phyloP scores from a whole-genome alignment of 495 filamentous ascomycete genomes.

The Clavariopsis aquatica region DNA sequence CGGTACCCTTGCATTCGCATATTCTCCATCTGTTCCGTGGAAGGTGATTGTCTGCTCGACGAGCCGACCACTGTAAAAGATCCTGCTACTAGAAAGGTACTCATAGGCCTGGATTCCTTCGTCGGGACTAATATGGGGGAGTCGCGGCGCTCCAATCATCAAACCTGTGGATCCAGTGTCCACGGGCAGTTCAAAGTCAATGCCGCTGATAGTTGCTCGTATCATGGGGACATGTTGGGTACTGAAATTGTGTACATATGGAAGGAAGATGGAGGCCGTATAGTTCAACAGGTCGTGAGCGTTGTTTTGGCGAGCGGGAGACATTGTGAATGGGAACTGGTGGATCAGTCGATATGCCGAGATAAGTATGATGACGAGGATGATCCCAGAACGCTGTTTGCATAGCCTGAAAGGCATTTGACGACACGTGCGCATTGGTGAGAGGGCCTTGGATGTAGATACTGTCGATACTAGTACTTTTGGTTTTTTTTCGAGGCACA shows the following conservation, averaged over 20 bases:
- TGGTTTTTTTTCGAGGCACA: neutral
- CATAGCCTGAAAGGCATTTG: neutral
- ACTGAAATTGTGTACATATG: slow-evolving; percentile 14
- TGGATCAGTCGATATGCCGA: neutral
- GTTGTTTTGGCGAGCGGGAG: neutral
- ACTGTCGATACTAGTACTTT: neutral
- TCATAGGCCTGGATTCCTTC: slow-evolving; percentile 14
- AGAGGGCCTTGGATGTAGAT: neutral
- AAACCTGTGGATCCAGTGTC: slow-evolving; percentile 31
- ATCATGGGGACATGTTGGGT: slow-evolving; percentile 8
- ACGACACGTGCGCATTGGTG: neutral
- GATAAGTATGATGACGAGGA: neutral
- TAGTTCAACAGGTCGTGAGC: neutral
- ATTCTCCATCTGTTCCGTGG: slow-evolving; percentile 3
- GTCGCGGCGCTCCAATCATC: slow-evolving; percentile 26
- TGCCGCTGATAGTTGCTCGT: slow-evolving; percentile 11
- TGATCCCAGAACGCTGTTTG: neutral
- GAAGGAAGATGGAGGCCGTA: slow-evolving; percentile 23
- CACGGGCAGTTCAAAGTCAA: slow-evolving; percentile 24
- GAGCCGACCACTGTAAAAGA: slow-evolving; percentile 23
- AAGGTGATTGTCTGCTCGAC: slow-evolving; percentile 25
- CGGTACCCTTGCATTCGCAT: slow-evolving; percentile 21
- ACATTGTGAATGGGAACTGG: neutral
- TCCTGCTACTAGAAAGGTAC: slow-evolving; percentile 24
- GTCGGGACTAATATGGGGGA: slow-evolving; percentile 9